phyloP scores from a whole-genome alignment of 2,329 filamentous ascomycete species.

The Diplodia intermedia region DNA sequence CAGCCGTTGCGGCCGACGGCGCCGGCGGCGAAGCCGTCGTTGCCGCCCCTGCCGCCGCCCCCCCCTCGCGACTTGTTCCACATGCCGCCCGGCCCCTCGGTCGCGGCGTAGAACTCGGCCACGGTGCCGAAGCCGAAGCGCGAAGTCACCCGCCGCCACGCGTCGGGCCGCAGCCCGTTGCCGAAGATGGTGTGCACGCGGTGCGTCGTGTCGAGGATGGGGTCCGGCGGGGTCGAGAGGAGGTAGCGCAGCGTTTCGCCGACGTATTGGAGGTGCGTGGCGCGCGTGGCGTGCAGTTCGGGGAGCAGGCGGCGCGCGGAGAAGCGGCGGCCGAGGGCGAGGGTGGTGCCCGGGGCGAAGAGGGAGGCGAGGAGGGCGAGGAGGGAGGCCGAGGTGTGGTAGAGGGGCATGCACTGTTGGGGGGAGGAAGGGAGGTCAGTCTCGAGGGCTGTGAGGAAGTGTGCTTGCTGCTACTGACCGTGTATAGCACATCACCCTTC shows the following conservation, averaged over 20 bases:
- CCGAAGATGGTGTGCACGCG: slow-evolving; percentile 66
- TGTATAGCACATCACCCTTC: slow-evolving; percentile 69
- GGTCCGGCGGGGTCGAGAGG: slow-evolving; percentile 69
- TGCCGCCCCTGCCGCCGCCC: too few relatives aligned
- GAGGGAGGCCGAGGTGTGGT: slow-evolving; percentile 76
- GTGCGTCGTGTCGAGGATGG: slow-evolving; percentile 64
- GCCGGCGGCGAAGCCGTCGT: slow-evolving; percentile 20
- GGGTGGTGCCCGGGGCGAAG: slow-evolving; percentile 49
- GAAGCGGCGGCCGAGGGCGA: slow-evolving; percentile 72
- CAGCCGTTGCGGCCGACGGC: slow-evolving; percentile 25
- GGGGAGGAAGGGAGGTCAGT: neutral
- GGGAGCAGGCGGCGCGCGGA: slow-evolving; percentile 73
- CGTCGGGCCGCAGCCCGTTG: slow-evolving; percentile 72
- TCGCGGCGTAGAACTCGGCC: slow-evolving; percentile 78
- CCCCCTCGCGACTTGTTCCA: slow-evolving; percentile 28
- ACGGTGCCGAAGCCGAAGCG: slow-evolving; percentile 69
- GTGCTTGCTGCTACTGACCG: slow-evolving; percentile 41
- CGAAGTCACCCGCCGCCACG: slow-evolving; percentile 70
- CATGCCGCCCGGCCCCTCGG: slow-evolving; percentile 64
- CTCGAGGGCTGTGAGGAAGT: neutral
- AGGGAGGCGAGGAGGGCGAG: slow-evolving; percentile 61
- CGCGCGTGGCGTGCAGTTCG: slow-evolving; percentile 70
- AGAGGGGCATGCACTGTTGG: slow-evolving; percentile 71
- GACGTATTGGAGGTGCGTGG: slow-evolving; percentile 78
- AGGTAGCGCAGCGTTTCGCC: slow-evolving; percentile 79